phyloP scores from a whole-genome alignment of 768 basidiomycete species.

The Boletus bicolor region DNA sequence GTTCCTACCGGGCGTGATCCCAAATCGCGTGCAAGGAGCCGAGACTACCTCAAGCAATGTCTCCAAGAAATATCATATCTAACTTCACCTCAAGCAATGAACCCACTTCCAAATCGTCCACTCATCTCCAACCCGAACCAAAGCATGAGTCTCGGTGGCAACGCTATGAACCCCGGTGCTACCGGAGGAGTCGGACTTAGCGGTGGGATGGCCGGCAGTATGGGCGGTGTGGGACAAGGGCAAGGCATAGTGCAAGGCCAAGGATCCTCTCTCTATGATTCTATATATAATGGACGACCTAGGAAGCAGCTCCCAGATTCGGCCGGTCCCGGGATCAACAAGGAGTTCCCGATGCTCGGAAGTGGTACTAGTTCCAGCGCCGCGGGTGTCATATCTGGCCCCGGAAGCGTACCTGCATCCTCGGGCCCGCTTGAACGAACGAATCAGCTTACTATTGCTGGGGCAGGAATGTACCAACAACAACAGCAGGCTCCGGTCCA shows the following conservation, averaged over 20 bases:
- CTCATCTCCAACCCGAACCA: slow-evolving; percentile 51
- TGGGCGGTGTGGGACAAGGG: slow-evolving; percentile 15
- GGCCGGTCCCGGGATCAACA: slow-evolving; percentile 33
- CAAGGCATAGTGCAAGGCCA: slow-evolving; percentile 21
- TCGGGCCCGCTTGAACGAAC: slow-evolving; percentile 52
- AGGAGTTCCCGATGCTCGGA: slow-evolving; percentile 66
- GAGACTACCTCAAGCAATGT: slow-evolving; percentile 99
- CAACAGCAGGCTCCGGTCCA: slow-evolving; percentile 29
- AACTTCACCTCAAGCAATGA: slow-evolving; percentile 95
- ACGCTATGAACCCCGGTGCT: slow-evolving; percentile 17
- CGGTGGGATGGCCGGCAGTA: slow-evolving; percentile 7
- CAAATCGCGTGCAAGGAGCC: slow-evolving; percentile 90
- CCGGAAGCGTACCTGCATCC: slow-evolving; percentile 47
- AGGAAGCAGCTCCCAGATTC: slow-evolving; percentile 77
- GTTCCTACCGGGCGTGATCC: slow-evolving; percentile 84
- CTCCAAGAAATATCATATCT: slow-evolving; percentile 97
- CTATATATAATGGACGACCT: slow-evolving; percentile 77
- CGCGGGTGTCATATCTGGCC: slow-evolving; percentile 50
- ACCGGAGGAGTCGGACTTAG: slow-evolving; percentile 14
- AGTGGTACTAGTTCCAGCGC: slow-evolving; percentile 28
- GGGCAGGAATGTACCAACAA: slow-evolving; percentile 42
- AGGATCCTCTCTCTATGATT: slow-evolving; percentile 55
- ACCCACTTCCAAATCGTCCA: slow-evolving; percentile 88
- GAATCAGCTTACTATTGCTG: slow-evolving; percentile 34
- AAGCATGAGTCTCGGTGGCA: slow-evolving; percentile 21